Conservation (phyloP, 805 yeast species). For the Tetrapisispora namnaoensis region DNA sequence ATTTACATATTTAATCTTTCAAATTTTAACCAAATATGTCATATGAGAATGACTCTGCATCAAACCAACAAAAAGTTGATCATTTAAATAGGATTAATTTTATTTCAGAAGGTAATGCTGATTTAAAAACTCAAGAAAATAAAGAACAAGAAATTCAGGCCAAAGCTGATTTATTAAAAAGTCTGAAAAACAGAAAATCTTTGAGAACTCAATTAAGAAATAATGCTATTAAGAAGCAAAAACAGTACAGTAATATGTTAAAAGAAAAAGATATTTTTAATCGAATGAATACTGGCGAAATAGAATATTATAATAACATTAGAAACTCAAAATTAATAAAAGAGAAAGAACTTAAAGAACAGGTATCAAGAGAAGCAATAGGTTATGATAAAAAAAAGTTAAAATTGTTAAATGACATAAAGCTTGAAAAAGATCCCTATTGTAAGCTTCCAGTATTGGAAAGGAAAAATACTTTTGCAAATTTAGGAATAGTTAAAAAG, state of each 20-base stretch:
- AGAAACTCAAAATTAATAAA: constrained; percentile 4
- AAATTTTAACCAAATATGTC: neutral
- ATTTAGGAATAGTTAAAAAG: constrained; percentile 1
- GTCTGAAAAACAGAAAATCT: constrained; percentile 19
- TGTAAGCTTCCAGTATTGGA: neutral
- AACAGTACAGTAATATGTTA: constrained; percentile 15
- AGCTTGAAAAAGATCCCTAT: neutral
- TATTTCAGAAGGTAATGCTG: constrained; percentile 23
- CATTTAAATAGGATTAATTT: constrained; percentile 7
- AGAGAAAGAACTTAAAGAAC: constrained; percentile 8
- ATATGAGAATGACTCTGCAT: neutral
- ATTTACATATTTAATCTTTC: too few relatives aligned
- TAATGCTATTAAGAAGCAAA: constrained; percentile 23
- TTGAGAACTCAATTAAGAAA: constrained; percentile 24
- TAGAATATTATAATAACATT: constrained; percentile 11
- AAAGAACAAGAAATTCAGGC: constrained; percentile 16
- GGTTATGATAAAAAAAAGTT: constrained; percentile 1
- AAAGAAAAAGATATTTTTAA: constrained; percentile 24
- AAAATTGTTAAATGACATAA: neutral
- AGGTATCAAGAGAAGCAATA: neutral
- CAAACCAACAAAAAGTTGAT: neutral
- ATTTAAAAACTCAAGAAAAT: constrained; percentile 15
- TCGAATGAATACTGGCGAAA: constrained; percentile 18
- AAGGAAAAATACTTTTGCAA: neutral
- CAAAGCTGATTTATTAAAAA: constrained; percentile 15